Evolutionary conservation across 352 stramenopile genomes (phyloP).

Genomic region (Globisporangium ultimum): DNA sequence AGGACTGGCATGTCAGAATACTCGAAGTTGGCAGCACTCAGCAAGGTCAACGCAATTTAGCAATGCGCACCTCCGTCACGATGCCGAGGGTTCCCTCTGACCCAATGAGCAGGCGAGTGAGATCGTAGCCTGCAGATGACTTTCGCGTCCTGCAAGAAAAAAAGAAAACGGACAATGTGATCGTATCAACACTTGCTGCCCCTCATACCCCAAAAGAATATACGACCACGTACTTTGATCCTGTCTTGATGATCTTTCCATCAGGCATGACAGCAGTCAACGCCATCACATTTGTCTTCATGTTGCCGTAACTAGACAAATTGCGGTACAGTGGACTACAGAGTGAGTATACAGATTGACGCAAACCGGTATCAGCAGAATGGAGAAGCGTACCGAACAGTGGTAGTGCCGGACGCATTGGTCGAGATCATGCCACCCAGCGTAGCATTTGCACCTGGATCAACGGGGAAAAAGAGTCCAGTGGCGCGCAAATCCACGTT

Average conservation of each 20-base stretch:
- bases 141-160: slow-evolving; percentile 81
- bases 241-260: slow-evolving; percentile 87
- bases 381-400: slow-evolving; percentile 45
- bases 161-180: neutral
- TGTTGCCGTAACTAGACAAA: slow-evolving; percentile 89
- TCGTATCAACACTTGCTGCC: neutral
- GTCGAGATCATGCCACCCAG: slow-evolving; percentile 95
- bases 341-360: too few species aligned
- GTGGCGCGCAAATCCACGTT: slow-evolving; percentile 86
- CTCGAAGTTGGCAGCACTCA: too few species aligned
- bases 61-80: slow-evolving; percentile 83
- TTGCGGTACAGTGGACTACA: neutral
- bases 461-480: slow-evolving; percentile 95
- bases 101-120: slow-evolving; percentile 93
- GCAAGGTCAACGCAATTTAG: too few species aligned
- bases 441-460: slow-evolving; percentile 95
- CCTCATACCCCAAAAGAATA: neutral
- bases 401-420: slow-evolving; percentile 89
- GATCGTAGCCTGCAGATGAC: slow-evolving; percentile 96
- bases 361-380: neutral
- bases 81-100: slow-evolving; percentile 95
- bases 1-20: too few species aligned
- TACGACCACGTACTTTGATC: slow-evolving; percentile 55
- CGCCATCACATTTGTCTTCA: slow-evolving; percentile 95
- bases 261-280: slow-evolving; percentile 92